These are phyloP conservation scores for Orbilia quercus DNA, from an alignment of 2,329 filamentous ascomycete species.

Conservation along the genomic window DNA sequence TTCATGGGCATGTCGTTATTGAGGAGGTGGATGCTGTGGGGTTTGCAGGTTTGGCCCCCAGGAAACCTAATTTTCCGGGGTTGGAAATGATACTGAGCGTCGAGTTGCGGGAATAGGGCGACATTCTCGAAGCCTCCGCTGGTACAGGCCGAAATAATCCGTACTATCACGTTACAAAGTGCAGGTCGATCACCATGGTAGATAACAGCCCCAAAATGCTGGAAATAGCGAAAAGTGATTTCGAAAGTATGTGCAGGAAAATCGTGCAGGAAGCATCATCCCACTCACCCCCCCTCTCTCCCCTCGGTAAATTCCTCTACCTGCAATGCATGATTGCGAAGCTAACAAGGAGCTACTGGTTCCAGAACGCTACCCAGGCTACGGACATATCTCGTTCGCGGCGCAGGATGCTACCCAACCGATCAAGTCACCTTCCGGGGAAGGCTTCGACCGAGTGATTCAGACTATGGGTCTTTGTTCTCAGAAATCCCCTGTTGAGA, in stretches of 20 bases:
- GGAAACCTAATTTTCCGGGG: not conserved
- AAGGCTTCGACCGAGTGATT: slow-evolving; percentile 58
- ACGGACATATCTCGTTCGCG: slow-evolving; percentile 44
- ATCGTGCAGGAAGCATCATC: too few species aligned
- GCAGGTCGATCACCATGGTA: slow-evolving; percentile 59
- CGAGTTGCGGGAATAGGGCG: slow-evolving; percentile 54
- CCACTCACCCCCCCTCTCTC: not conserved
- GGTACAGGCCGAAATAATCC: slow-evolving; percentile 60
- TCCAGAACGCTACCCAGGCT: slow-evolving; percentile 43
- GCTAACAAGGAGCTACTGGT: slow-evolving; percentile 22
- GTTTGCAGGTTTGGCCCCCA: slow-evolving; percentile 56
- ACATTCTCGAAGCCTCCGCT: slow-evolving; percentile 59
- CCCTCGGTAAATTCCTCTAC: slow-evolving; percentile 16
- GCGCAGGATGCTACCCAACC: slow-evolving; percentile 39
- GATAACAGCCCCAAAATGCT: slow-evolving; percentile 59
- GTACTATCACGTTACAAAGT: slow-evolving; percentile 58
- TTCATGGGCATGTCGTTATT: slow-evolving; percentile 60
- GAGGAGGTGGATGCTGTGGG: slow-evolving; percentile 58
- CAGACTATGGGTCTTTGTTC: slow-evolving; percentile 60
- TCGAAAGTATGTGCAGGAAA: slow-evolving; percentile 55
- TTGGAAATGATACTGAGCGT: slow-evolving; percentile 9
- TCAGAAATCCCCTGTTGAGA: slow-evolving; percentile 58
- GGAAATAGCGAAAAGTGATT: slow-evolving; percentile 57
- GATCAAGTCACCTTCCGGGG: slow-evolving; percentile 47
- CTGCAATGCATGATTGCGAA: slow-evolving; percentile 1